phyloP scores from a whole-genome alignment of 148 eudicot species.

The Rhododendron williamsianum region DNA sequence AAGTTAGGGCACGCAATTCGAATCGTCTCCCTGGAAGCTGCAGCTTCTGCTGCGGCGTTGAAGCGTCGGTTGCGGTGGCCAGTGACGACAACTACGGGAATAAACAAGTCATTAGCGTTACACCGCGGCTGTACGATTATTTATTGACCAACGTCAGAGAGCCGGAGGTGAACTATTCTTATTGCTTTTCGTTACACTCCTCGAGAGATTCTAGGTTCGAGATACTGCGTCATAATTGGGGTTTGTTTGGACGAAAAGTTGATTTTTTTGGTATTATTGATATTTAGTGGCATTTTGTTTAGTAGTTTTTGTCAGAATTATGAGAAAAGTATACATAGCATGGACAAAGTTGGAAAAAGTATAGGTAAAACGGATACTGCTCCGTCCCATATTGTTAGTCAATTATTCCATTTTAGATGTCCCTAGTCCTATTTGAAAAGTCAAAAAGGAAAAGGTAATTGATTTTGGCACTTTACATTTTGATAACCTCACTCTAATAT shows the following conservation, averaged over 20 bases:
- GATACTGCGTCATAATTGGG: too few relatives aligned
- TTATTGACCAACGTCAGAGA: slow-evolving; percentile 67
- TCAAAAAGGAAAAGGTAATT: too few relatives aligned
- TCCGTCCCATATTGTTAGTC: too few relatives aligned
- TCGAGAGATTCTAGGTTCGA: too few relatives aligned
- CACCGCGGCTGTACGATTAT: slow-evolving; percentile 76
- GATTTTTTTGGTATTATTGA: too few relatives aligned
- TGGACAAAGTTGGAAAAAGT: not conserved
- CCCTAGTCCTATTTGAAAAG: too few relatives aligned
- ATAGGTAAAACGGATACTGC: not conserved
- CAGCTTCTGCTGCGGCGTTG: slow-evolving; percentile 23
- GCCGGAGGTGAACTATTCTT: slow-evolving; percentile 37
- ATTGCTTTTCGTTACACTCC: not conserved
- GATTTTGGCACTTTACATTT: too few relatives aligned
- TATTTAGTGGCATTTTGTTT: not conserved
- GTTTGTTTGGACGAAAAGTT: too few relatives aligned
- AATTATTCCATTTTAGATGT: too few relatives aligned
- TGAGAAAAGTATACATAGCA: not conserved
- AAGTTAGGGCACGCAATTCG: slow-evolving; percentile 8
- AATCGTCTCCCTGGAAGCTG: not conserved
- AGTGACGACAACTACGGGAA: slow-evolving; percentile 52
- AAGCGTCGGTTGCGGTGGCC: slow-evolving; percentile 34
- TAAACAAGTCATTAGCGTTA: slow-evolving; percentile 70
- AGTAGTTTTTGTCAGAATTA: not conserved
- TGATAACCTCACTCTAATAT: too few relatives aligned